Evolutionary conservation across 192 early-diverging fungal genomes (phyloP).

Genomic region (Umbelopsis vinacea): DNA sequence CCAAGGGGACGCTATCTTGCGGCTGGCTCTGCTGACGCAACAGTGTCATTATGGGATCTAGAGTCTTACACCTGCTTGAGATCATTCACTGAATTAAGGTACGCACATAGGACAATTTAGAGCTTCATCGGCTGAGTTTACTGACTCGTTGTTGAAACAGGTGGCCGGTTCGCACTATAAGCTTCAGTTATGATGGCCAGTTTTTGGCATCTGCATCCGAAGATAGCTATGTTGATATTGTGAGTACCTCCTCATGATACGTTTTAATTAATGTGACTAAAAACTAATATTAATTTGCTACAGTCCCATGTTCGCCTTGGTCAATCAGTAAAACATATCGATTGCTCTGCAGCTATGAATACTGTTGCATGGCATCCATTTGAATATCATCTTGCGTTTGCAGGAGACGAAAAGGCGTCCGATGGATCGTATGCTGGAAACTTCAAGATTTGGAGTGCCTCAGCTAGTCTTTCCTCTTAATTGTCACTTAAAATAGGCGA

Average conservation of each 20-base stretch:
- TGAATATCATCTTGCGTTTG: conserved; percentile 78
- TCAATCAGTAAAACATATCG: conserved; percentile 70
- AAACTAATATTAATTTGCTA: neutral
- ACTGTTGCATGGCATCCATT: conserved; percentile 81
- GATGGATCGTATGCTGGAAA: conserved; percentile 51
- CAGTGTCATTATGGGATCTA: conserved; percentile 79
- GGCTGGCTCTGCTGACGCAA: conserved; percentile 76
- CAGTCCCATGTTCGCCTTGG: conserved; percentile 77
- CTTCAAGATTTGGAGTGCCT: conserved; percentile 49
- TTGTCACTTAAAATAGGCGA: neutral
- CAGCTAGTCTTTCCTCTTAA: neutral
- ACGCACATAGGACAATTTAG: conserved; percentile 7
- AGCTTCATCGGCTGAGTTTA: neutral
- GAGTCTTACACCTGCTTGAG: conserved; percentile 65
- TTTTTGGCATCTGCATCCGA: conserved; percentile 77
- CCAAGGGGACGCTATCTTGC: conserved; percentile 78
- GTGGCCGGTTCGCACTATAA: conserved; percentile 77
- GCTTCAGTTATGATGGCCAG: conserved; percentile 81
- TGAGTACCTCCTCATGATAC: conserved; percentile 41
- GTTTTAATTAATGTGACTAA: too few species aligned
- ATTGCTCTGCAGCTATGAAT: conserved; percentile 69
- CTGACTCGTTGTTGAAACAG: conserved; percentile 31
- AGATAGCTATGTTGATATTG: conserved; percentile 79
- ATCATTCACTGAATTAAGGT: conserved; percentile 72
- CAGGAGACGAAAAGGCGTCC: conserved; percentile 65